A percentile compares a stretch with the other conserved stretches of the same genome.
phyloP scores from a whole-genome alignment of 2,329 filamentous ascomycete genomes.

The Venturia nashicola region DNA sequence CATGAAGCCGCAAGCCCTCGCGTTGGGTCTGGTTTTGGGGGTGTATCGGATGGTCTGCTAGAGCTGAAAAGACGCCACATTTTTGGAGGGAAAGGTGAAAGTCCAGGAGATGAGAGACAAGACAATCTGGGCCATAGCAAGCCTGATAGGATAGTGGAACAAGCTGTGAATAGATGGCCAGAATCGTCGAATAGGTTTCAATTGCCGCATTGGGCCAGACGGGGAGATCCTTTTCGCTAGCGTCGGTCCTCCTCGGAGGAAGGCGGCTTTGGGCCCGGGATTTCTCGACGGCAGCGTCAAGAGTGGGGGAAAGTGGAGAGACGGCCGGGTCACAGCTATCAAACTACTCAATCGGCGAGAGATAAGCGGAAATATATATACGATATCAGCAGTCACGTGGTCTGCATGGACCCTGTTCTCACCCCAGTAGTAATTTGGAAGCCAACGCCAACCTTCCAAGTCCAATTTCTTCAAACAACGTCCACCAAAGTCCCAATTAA shows the following conservation, averaged over 20 bases:
- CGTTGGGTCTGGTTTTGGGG: neutral
- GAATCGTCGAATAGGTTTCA: neutral
- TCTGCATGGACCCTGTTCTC: no score
- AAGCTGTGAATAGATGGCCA: neutral
- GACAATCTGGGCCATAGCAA: neutral
- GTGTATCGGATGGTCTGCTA: neutral
- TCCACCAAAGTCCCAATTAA: no score
- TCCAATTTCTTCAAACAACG: no score
- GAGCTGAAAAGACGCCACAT: conserved; percentile 2
- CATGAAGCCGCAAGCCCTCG: conserved; percentile 1
- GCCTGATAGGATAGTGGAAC: neutral
- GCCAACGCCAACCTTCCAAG: no score
- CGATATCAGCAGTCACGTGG: no score
- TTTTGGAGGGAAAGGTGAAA: neutral
- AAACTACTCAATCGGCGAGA: no score
- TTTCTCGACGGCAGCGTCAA: neutral
- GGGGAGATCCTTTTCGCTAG: no score
- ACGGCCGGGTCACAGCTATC: no score
- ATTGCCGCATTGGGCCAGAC: neutral
- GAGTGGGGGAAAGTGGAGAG: neutral
- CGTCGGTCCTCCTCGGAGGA: neutral
- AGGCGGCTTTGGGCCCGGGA: neutral
- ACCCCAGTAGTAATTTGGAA: no score
- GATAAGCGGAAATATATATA: no score
- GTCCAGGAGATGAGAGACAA: no score